Evolutionary conservation across 2,329 filamentous ascomycete species (phyloP), one percentile per base, ranked within the genome.

Genomic region (Bipolaris gigantea): DNA sequence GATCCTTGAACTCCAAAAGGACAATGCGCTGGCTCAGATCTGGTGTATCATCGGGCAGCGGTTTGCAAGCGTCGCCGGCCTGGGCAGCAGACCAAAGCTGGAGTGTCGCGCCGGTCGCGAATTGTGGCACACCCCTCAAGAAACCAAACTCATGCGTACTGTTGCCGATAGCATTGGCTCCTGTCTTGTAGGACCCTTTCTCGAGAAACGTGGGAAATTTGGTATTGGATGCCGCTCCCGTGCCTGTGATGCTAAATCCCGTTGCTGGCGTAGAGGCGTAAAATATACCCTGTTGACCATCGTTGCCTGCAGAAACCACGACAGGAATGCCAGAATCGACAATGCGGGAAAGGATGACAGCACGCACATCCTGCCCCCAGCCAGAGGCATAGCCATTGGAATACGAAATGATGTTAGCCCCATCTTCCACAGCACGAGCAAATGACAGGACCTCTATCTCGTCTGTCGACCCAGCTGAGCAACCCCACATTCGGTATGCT

Each of bases 11-110:
- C 30, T 61, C 44, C 43, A 62, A 25, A 19, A 62, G 48, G 3
- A 86, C 84, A 34, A 89, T 80, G 45, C 81, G 76, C 21, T 75
- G 75, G 40, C 80, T 80, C 15, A 89, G 75, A 59, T 87, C 81
- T 1, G 84, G 83, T 0, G 82, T 84, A 55, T 77, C 74, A 13
- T 73, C 77, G 2, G 83, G 82, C 35, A 81, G 78, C 7, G 80
- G 69, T 2, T 76, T 65, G 63, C 86, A 88, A 10, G 75, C 83
- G 56, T 83, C 79, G 35, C 79, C 75, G 0, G 73, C 58, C 27
- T 80, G 75, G 2, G 76, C 75, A 13, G 78, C 77, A 36, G 70
- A 72, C 45, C 76, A 74, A 3, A 66, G 40, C 11, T 48, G 55
- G 13, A 64, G 55, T 18, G 55, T 62, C 7, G 48, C 45, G 6